Conservation (phyloP, 2,329 filamentous ascomycete species). For the Coniochaeta pulveracea region DNA sequence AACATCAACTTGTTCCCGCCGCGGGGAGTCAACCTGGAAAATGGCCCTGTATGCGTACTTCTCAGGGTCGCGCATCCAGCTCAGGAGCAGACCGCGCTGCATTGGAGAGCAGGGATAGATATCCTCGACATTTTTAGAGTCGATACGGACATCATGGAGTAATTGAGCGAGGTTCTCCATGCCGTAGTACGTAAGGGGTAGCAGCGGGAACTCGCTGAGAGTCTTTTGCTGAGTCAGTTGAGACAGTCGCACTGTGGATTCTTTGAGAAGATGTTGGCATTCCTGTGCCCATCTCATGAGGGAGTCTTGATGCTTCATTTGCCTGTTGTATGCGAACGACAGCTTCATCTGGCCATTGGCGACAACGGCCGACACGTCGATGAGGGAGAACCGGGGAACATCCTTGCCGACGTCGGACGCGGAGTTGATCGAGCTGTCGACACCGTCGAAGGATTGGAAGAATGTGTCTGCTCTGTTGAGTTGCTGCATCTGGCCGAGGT, state of each 20-base stretch:
- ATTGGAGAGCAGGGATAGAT: conserved; percentile 26
- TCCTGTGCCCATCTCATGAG: conserved; percentile 9
- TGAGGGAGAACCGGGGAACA: conserved; percentile 12
- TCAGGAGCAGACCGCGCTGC: conserved; percentile 24
- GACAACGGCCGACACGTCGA: conserved; percentile 14
- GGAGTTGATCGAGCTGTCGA: conserved; percentile 6
- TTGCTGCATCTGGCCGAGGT: conserved; percentile 31
- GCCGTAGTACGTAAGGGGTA: conserved; percentile 17
- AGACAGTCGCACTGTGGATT: conserved; percentile 7
- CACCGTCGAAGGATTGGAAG: conserved; percentile 13
- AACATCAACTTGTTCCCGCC: conserved; percentile 4
- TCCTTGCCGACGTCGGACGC: conserved; percentile 13
- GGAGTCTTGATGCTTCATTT: conserved; percentile 11
- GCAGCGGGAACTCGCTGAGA: conserved; percentile 21
- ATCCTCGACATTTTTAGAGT: conserved; percentile 16
- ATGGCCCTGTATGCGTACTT: conserved; percentile 13
- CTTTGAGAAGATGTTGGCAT: conserved; percentile 11
- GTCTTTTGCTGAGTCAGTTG: conserved; percentile 12
- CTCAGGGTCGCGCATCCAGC: conserved; percentile 15
- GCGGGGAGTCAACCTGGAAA: conserved; percentile 9
- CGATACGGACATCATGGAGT: conserved; percentile 11
- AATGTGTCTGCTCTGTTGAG: conserved; percentile 19
- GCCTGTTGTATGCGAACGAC: conserved; percentile 13
- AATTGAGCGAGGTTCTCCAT: conserved; percentile 14
- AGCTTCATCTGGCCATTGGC: conserved; percentile 14